phyloP scores from a whole-genome alignment of 352 stramenopile genomes.

The Phytophthora ohioensis region DNA sequence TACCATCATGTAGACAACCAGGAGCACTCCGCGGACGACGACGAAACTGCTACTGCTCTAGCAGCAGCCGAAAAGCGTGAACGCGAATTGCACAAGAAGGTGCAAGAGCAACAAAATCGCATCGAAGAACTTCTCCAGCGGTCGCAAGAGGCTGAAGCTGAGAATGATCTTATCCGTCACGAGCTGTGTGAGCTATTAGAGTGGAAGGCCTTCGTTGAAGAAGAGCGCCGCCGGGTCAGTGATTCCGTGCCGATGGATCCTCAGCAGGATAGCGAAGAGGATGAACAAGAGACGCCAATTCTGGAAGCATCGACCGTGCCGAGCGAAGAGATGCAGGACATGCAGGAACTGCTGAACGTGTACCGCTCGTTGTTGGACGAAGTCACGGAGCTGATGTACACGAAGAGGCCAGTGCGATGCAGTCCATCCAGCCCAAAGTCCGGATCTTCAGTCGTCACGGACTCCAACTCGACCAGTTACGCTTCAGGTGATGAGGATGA shows the following conservation, averaged over 20 bases:
- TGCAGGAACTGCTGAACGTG: constrained; percentile 69
- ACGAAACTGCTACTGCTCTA: constrained; percentile 29
- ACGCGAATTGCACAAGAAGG: constrained; percentile 54
- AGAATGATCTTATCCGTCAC: constrained; percentile 75
- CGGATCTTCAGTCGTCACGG: constrained; percentile 71
- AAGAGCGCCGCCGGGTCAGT: constrained; percentile 49
- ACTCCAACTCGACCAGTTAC: constrained; percentile 72
- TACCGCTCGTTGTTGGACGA: constrained; percentile 78
- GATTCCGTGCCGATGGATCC: constrained; percentile 33
- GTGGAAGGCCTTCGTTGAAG: constrained; percentile 75
- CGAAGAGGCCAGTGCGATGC: constrained; percentile 58
- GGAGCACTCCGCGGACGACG: constrained; percentile 43
- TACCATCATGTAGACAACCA: constrained; percentile 55
- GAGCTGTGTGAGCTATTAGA: constrained; percentile 78
- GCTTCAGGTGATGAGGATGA: constrained; percentile 65
- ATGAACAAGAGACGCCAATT: constrained; percentile 27
- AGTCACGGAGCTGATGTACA: constrained; percentile 61
- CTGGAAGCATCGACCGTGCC: constrained; percentile 36
- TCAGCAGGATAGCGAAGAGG: constrained; percentile 30
- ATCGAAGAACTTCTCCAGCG: constrained; percentile 38
- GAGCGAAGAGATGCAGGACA: constrained; percentile 54
- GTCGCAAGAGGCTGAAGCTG: constrained; percentile 61
- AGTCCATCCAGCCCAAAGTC: constrained; percentile 61
- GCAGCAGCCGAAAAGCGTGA: constrained; percentile 42
- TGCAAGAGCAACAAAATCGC: constrained; percentile 48